Base-by-base conservation (phyloP, 495 filamentous ascomycete genomes). In the Daldinia decipiens region DNA sequence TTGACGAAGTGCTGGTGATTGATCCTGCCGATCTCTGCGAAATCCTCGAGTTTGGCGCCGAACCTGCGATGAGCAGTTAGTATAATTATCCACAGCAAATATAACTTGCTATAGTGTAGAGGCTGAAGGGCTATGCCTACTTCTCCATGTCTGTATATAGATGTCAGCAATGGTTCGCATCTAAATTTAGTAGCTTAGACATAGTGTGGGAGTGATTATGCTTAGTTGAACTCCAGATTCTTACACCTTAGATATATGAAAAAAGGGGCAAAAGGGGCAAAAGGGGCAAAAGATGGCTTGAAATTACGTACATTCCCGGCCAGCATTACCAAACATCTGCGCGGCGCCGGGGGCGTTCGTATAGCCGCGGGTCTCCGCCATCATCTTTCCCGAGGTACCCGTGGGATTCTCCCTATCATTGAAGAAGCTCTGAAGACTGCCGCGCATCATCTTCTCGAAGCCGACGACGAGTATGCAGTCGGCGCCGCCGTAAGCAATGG, bases 401-500 rank as follows among this genome's bases (percentile, higher is more conserved):
- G 87, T 89, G 3, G 95, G 95, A 74, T 89, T 92, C 57, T 86
- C 83, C 26, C 94, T 85, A 77, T 97, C 95, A 50, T 91, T 89
- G 78, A 89, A 98, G 82, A 91, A 87, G 54, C 82, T 86, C 79
- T 92, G 88, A 67, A 99, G 82, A 70, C 87, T 90, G n/a, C 95
- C 95, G 0, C 92, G 89, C 79, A 87, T 92, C 95, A 99, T 99
- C 87, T 97, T 98, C 85, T 99, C 95, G 70, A 97, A 99, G 3
- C 95, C 95, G 15, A 98, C 88, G 7, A 98, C 94, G 40, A 99
- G 81, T 4, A 95, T 88, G 74, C 92, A 95, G 77, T 97, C 91
- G 2, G 92, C 91, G 3, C 87, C 90, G 24, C 94, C 93, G 74
- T 91, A 83, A 11, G 89, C 83, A 67, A 98, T 92, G 82, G 95